Conservation (phyloP, 2,329 filamentous ascomycete species). For the Aspergillus novoparasiticus region DNA sequence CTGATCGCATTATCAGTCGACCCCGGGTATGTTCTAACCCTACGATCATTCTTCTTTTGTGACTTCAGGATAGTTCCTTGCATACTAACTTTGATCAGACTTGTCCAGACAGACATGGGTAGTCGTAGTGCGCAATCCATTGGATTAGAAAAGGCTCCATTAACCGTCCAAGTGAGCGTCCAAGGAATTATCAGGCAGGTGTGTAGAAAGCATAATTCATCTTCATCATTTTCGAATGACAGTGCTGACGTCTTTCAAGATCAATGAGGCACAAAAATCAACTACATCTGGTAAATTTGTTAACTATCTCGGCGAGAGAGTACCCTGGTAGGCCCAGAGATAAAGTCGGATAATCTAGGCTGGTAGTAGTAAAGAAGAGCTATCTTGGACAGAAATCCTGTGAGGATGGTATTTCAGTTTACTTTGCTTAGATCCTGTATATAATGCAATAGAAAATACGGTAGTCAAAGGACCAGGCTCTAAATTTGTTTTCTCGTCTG, state of each 20-base stretch:
- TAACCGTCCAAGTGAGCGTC: neutral
- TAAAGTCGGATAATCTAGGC: no score
- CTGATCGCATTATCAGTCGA: neutral
- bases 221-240: neutral
- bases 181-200: neutral
- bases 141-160: neutral
- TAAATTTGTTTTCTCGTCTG: no score
- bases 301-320: no score
- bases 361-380: no score
- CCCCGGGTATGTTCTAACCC: neutral
- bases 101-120: neutral
- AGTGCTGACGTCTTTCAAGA: neutral
- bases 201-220: neutral
- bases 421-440: no score
- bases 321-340: no score
- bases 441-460: no score
- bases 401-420: no score
- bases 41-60: neutral
- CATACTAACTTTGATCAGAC: neutral
- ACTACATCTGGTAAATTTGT: neutral
- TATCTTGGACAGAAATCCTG: no score
- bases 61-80: neutral
- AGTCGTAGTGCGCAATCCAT: neutral
- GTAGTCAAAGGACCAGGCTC: no score
- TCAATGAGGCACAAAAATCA: neutral